Conservation (phyloP, 306 rosid genomes). For the Lathyrus oleraceus region DNA sequence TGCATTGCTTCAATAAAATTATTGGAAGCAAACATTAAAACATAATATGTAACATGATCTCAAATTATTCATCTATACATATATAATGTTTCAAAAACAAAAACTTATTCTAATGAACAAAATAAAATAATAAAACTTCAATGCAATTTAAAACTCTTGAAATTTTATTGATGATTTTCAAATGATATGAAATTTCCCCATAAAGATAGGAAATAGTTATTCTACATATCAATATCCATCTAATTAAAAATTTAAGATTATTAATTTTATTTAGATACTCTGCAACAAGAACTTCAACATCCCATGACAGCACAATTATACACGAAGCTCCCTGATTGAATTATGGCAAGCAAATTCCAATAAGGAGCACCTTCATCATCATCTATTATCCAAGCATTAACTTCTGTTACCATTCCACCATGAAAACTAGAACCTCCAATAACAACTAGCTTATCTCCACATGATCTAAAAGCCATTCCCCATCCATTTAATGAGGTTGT, state of each 20-base stretch:
- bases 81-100: background rate
- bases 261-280: slow-evolving; percentile 14
- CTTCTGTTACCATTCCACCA: slow-evolving; percentile 41
- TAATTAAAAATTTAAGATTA: slow-evolving; percentile 44
- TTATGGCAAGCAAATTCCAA: slow-evolving; percentile 62
- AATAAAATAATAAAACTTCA: background rate
- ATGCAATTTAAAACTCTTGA: background rate
- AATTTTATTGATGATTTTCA: background rate
- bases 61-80: background rate
- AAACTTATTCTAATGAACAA: background rate
- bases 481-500: slow-evolving; percentile 55
- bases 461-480: slow-evolving; percentile 78
- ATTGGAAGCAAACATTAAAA: background rate
- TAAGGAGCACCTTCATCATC: slow-evolving; percentile 42
- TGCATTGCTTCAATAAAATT: background rate
- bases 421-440: slow-evolving; percentile 52
- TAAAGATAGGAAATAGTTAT: background rate
- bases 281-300: slow-evolving; percentile 50
- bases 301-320: slow-evolving; percentile 84
- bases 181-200: background rate
- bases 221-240: slow-evolving; percentile 38
- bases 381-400: slow-evolving; percentile 57
- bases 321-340: slow-evolving; percentile 54
- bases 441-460: slow-evolving; percentile 62
- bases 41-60: background rate